A percentile compares a stretch with the other conserved stretches of the same genome.
Conservation (phyloP, 2,329 filamentous ascomycete genomes). For the Grosmannia serpens region DNA sequence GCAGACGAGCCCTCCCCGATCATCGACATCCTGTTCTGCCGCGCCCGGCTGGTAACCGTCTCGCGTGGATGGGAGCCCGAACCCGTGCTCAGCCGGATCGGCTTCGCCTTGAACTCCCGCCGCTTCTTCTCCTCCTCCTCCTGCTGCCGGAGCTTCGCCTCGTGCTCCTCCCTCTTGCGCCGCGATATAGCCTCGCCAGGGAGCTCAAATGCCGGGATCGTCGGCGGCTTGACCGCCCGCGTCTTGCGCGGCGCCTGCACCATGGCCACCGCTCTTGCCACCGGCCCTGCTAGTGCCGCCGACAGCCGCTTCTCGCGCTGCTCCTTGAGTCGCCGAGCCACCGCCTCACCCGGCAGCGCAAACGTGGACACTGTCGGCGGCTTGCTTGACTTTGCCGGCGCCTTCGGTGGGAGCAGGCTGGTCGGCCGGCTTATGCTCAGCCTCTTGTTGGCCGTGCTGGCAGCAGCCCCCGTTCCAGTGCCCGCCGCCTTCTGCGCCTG, state of each 20-base stretch:
- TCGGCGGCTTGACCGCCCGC: conserved; percentile 35
- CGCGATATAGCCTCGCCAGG: conserved; percentile 50
- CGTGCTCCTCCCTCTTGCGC: conserved; percentile 42
- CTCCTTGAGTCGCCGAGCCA: conserved; percentile 45
- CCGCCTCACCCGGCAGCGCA: conserved; percentile 51
- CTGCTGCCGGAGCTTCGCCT: conserved; percentile 41
- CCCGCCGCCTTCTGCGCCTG: conserved; percentile 16
- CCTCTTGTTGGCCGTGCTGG: conserved; percentile 17
- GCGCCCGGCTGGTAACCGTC: conserved; percentile 44
- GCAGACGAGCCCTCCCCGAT: not conserved
- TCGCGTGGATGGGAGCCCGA: conserved; percentile 38
- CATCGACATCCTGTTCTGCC: conserved; percentile 29
- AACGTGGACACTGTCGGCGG: conserved; percentile 43
- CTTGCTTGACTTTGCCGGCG: conserved; percentile 40
- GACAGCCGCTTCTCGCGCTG: conserved; percentile 44
- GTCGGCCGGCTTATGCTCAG: conserved; percentile 22
- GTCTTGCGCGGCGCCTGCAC: conserved; percentile 29
- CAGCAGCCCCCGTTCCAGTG: conserved; percentile 10
- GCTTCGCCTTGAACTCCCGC: conserved; percentile 53
- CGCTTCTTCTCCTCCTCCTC: conserved; percentile 49
- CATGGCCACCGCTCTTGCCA: conserved; percentile 12
- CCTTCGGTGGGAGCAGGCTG: conserved; percentile 33
- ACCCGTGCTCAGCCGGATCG: conserved; percentile 34
- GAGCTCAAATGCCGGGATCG: conserved; percentile 47
- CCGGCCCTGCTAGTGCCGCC: conserved; percentile 7